A percentile compares a stretch with the other conserved stretches of the same genome.
These are phyloP conservation scores for Chytriomyces confervae DNA, from an alignment of 192 early-diverging fungal species.

Conservation along the genomic window DNA sequence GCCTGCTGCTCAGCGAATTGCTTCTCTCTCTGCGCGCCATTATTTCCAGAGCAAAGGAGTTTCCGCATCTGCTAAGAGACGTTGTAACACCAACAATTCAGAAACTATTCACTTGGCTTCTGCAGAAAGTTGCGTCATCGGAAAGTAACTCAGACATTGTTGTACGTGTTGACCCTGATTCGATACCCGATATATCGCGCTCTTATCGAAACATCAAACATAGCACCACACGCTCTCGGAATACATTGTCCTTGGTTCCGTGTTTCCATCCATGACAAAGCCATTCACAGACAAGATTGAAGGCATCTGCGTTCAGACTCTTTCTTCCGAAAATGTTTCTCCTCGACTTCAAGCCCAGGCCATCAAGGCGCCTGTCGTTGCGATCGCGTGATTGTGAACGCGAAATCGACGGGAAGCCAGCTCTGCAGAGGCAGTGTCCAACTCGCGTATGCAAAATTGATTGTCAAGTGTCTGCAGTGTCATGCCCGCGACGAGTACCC, in stretches of 20 bases:
- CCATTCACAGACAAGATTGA: constrained; percentile 29
- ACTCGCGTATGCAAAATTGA: background rate
- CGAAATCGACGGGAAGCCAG: background rate
- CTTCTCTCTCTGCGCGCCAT: constrained; percentile 8
- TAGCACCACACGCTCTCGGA: constrained; percentile 8
- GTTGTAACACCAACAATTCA: constrained; percentile 27
- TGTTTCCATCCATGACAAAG: constrained; percentile 30
- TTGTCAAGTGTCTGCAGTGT: constrained; percentile 14
- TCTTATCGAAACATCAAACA: background rate
- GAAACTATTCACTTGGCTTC: constrained; percentile 19
- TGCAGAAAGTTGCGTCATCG: constrained; percentile 23
- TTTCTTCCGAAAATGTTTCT: background rate
- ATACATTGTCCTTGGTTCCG: constrained; percentile 18
- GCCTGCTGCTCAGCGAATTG: constrained; percentile 16
- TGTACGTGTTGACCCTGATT: background rate
- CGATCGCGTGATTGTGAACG: background rate
- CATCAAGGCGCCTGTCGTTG: constrained; percentile 29
- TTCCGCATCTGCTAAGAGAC: constrained; percentile 21
- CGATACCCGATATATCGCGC: background rate
- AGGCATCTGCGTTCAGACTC: constrained; percentile 8
- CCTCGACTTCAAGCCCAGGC: constrained; percentile 5
- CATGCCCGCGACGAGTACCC: constrained; percentile 20
- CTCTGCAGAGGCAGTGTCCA: background rate
- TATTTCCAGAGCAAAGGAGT: background rate
- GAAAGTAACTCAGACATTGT: background rate